phyloP scores from a whole-genome alignment of 176 grass and related monocot species.

The Lolium rigidum region DNA sequence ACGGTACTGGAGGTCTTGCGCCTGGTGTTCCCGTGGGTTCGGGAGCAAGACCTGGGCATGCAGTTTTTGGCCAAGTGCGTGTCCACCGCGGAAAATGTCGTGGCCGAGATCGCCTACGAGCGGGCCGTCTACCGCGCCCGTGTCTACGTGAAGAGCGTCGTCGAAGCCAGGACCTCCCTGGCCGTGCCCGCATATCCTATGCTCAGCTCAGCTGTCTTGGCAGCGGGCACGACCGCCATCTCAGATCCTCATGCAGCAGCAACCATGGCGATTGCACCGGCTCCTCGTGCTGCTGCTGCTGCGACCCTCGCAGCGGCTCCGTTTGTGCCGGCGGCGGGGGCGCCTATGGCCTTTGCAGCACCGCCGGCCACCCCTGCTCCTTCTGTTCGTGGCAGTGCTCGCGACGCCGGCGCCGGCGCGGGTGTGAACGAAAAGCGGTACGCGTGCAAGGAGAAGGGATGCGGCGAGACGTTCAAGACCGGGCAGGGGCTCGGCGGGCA shows the following conservation, averaged over 20 bases:
- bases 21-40: background rate
- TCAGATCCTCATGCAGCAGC: background rate
- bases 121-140: too few species aligned
- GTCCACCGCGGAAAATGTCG: background rate
- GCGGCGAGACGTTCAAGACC: background rate
- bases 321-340: background rate
- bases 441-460: background rate
- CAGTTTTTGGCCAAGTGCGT: background rate
- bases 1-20: background rate
- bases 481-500: slow-evolving; percentile 34
- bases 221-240: too few species aligned
- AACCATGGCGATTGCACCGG: too few species aligned
- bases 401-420: background rate
- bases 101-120: too few species aligned
- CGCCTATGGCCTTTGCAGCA: background rate
- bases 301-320: background rate
- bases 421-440: background rate
- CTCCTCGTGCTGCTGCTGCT: too few species aligned
- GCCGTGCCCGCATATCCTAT: too few species aligned
- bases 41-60: background rate
- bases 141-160: too few species aligned
- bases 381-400: background rate
- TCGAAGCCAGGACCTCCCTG: too few species aligned
- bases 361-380: background rate
- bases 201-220: too few species aligned